These are phyloP conservation scores for Skeletonema marinoi DNA, from an alignment of 108 stramenopile genomes.

Conservation along the genomic window DNA sequence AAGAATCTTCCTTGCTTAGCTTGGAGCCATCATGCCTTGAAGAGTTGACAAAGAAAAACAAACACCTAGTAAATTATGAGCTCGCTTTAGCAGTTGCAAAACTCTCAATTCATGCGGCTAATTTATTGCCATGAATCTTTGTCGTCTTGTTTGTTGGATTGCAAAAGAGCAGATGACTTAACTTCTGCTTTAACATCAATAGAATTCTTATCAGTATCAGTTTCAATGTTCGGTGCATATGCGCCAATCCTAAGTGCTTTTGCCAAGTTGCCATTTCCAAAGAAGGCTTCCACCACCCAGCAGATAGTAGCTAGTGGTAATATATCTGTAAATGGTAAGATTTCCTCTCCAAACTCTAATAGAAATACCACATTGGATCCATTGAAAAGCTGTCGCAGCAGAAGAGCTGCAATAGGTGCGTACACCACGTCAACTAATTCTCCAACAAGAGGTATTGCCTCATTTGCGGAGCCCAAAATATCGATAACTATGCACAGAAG, in stretches of 20 bases:
- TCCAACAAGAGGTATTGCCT: constrained; percentile 65
- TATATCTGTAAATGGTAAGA: constrained; percentile 83
- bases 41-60: background rate
- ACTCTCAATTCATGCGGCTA: background rate
- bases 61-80: background rate
- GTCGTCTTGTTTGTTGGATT: background rate
- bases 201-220: background rate
- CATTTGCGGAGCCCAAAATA: constrained; percentile 61
- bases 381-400: constrained; percentile 54
- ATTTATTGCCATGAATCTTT: background rate
- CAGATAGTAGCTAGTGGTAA: constrained; percentile 77
- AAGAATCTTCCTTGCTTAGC: too few species aligned
- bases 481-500: constrained; percentile 67
- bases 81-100: background rate
- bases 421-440: constrained; percentile 66
- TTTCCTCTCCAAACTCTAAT: constrained; percentile 78
- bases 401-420: constrained; percentile 62
- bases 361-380: constrained; percentile 69
- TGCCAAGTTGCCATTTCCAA: constrained; percentile 57
- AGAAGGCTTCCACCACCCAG: constrained; percentile 76
- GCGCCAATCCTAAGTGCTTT: constrained; percentile 52
- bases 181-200: background rate
- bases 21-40: background rate
- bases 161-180: background rate
- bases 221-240: background rate